Evolutionary conservation across 371 early-diverging fungal genomes (phyloP).

Genomic region (Mucor sp.): DNA sequence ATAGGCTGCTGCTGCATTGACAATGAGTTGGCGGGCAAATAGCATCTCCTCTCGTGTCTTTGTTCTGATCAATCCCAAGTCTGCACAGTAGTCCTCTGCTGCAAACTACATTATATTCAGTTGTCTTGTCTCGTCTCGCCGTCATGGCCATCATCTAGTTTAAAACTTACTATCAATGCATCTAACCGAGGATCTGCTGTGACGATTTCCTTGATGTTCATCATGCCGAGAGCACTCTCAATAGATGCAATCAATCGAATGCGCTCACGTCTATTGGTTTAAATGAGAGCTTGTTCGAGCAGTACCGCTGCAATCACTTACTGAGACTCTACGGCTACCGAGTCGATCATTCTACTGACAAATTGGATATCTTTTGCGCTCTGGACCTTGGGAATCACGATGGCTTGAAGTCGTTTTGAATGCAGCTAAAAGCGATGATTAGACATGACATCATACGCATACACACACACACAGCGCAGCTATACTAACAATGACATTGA

Average conservation of each 20-base stretch:
- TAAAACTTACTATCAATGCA: slow-evolving; percentile 66
- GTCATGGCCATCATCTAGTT: neutral
- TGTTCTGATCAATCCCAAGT: slow-evolving; percentile 78
- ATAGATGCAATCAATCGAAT: slow-evolving; percentile 84
- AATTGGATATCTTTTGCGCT: slow-evolving; percentile 76
- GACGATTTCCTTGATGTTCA: slow-evolving; percentile 86
- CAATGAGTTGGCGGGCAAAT: slow-evolving; percentile 77
- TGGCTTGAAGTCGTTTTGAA: slow-evolving; percentile 69
- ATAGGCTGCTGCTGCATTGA: slow-evolving; percentile 81
- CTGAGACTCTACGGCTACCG: slow-evolving; percentile 72
- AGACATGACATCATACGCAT: slow-evolving; percentile 15
- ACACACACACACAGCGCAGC: neutral
- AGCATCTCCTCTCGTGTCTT: slow-evolving; percentile 72
- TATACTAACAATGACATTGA: slow-evolving; percentile 75
- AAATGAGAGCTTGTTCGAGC: neutral
- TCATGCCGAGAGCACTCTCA: slow-evolving; percentile 83
- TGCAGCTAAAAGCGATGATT: slow-evolving; percentile 53
- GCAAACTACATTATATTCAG: slow-evolving; percentile 67
- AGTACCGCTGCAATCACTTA: slow-evolving; percentile 28
- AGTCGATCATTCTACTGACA: slow-evolving; percentile 81
- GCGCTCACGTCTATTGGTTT: slow-evolving; percentile 50
- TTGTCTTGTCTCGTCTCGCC: too few relatives aligned
- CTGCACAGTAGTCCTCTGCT: slow-evolving; percentile 96
- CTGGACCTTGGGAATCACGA: slow-evolving; percentile 93
- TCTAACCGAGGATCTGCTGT: slow-evolving; percentile 72